phyloP scores from a whole-genome alignment of 225 moss, liverwort and hornwort genomes.

The Anthoceros angustus region DNA sequence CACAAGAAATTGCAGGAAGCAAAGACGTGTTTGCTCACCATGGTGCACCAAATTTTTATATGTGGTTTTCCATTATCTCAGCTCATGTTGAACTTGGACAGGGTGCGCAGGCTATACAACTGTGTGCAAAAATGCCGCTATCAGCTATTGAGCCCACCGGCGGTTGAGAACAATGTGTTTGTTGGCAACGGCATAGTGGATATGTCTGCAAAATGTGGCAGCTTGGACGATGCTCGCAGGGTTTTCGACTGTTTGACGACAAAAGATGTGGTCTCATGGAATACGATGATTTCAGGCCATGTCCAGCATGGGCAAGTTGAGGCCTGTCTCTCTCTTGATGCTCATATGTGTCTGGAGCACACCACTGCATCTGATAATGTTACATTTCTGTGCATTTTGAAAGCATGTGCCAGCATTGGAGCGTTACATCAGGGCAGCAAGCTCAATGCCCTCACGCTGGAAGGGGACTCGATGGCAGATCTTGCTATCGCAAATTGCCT shows the following conservation, averaged over 20 bases:
- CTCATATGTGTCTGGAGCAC: no score
- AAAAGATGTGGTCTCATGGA: not conserved
- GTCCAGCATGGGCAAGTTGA: not conserved
- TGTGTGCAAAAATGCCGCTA: not conserved
- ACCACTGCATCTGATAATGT: no score
- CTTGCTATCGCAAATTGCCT: not conserved
- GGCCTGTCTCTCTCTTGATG: no score
- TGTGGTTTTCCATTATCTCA: not conserved
- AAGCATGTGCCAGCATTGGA: no score
- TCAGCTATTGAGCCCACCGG: not conserved
- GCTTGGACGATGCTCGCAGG: not conserved
- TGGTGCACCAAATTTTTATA: not conserved
- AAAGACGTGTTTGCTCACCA: not conserved
- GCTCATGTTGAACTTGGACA: not conserved
- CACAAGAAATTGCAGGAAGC: not conserved
- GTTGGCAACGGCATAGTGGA: not conserved
- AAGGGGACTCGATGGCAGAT: no score
- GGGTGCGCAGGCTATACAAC: not conserved
- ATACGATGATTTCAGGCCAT: not conserved
- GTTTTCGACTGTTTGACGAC: not conserved
- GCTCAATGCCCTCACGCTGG: no score
- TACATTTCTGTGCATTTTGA: no score
- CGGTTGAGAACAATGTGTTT: not conserved
- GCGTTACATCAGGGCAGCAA: no score
- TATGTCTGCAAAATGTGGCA: not conserved